Evolutionary conservation across 257 asterid genomes (phyloP).

Genomic region (Gentiana macrophylla): DNA sequence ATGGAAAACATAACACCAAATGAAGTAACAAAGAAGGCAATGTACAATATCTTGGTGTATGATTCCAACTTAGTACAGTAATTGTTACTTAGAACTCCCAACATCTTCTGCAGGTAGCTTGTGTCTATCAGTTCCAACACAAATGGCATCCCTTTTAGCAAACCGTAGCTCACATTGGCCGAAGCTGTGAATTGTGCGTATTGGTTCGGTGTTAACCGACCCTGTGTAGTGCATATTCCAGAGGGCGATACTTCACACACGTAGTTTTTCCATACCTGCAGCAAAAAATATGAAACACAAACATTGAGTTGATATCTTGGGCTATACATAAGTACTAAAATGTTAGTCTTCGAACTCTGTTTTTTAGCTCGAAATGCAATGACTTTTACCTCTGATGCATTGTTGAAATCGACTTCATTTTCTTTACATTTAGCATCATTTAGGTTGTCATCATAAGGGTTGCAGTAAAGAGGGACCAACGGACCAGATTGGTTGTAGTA

Average conservation of each 20-base stretch:
- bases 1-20: slow-evolving; percentile 17
- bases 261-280: slow-evolving; percentile 21
- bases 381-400: slow-evolving; percentile 20
- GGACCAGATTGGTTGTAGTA: slow-evolving; percentile 35
- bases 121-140: slow-evolving; percentile 21
- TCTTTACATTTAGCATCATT: slow-evolving; percentile 15
- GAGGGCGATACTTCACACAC: slow-evolving; percentile 23
- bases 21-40: slow-evolving; percentile 19
- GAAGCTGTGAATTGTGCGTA: slow-evolving; percentile 17
- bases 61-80: slow-evolving; percentile 16
- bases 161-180: slow-evolving; percentile 18
- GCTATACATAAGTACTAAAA: no score
- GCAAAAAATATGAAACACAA: no score
- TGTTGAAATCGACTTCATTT: slow-evolving; percentile 18
- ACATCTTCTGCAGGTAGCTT: slow-evolving; percentile 16
- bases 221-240: slow-evolving; percentile 23
- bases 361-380: no score
- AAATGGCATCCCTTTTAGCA: slow-evolving; percentile 21
- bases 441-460: slow-evolving; percentile 18
- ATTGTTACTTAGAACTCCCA: slow-evolving; percentile 10
- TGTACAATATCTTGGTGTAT: slow-evolving; percentile 17
- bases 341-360: no score
- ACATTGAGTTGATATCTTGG: no score
- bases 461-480: slow-evolving; percentile 25
- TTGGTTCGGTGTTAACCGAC: slow-evolving; percentile 21